These are phyloP conservation scores for Geotrichum candidum DNA, from an alignment of 1,139 yeast genomes.

Conservation along the genomic window DNA sequence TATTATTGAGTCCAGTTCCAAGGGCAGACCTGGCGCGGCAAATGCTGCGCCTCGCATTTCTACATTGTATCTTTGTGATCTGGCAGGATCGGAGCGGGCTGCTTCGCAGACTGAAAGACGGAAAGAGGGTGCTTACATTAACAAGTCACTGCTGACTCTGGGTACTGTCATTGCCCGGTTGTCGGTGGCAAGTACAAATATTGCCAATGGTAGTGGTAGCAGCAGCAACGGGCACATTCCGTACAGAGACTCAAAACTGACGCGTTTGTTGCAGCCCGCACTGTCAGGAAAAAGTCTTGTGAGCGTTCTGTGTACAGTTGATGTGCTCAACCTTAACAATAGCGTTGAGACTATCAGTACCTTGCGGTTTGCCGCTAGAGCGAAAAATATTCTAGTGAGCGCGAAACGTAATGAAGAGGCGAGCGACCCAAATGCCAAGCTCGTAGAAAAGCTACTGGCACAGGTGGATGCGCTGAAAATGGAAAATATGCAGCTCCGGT, in stretches of 20 bases:
- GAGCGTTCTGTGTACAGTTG: conserved; percentile 71
- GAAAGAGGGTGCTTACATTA: conserved; percentile 88
- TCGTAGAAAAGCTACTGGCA: conserved; percentile 26
- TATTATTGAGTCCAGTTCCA: conserved; percentile 41
- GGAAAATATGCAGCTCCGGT: conserved; percentile 32
- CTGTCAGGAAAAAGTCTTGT: conserved; percentile 81
- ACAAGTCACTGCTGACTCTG: conserved; percentile 79
- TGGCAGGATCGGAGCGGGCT: conserved; percentile 94
- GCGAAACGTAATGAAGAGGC: conserved; percentile 48
- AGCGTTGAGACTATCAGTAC: conserved; percentile 82
- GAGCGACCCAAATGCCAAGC: conserved; percentile 22
- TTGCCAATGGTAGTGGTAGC: conserved; percentile 25
- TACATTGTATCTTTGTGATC: conserved; percentile 80
- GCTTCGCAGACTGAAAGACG: conserved; percentile 75
- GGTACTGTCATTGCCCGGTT: conserved; percentile 84
- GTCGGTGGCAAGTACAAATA: conserved; percentile 24
- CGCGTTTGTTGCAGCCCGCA: conserved; percentile 85
- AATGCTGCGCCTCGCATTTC: conserved; percentile 43
- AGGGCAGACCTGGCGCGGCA: conserved; percentile 23
- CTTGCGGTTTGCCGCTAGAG: conserved; percentile 85
- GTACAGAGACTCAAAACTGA: conserved; percentile 85
- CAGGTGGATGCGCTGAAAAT: conserved; percentile 40
- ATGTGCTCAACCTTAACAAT: conserved; percentile 40
- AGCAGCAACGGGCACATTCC: conserved; percentile 58
- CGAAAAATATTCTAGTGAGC: conserved; percentile 71